These are phyloP conservation scores for Dactylorhiza incarnata DNA, from an alignment of 106 monocot genomes.

Conservation along the genomic window DNA sequence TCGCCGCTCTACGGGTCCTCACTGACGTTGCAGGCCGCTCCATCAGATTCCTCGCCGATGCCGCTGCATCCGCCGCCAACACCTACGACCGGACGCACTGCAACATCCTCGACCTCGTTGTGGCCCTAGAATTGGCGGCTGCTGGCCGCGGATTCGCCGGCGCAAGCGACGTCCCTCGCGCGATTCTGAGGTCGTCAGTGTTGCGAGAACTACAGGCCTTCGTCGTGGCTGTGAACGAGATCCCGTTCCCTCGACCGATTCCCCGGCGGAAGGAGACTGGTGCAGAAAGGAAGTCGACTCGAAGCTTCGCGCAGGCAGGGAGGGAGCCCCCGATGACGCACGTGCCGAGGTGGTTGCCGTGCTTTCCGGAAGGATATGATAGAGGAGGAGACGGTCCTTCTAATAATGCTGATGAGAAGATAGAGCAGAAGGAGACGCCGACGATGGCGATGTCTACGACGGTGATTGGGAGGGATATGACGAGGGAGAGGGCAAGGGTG, in stretches of 20 bases:
- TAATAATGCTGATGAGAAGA: neutral
- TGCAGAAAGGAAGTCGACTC: neutral
- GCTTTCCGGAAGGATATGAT: conserved; percentile 30
- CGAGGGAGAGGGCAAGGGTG: neutral
- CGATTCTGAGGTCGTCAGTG: conserved; percentile 24
- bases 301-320: conserved; percentile 22
- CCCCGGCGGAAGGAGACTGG: neutral
- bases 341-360: conserved; percentile 66
- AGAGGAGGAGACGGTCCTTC: neutral
- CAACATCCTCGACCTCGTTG: conserved; percentile 41
- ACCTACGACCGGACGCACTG: conserved; percentile 37
- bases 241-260: conserved; percentile 46
- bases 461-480: neutral
- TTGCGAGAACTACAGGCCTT: conserved; percentile 32
- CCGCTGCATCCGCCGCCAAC: conserved; percentile 34
- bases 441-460: too few species aligned
- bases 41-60: conserved; percentile 23
- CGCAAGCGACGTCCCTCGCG: conserved; percentile 18
- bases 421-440: neutral
- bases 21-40: conserved; percentile 32
- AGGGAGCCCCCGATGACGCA: conserved; percentile 29
- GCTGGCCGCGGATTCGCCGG: conserved; percentile 33
- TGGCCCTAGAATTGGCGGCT: conserved; percentile 34
- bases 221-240: conserved; percentile 28
- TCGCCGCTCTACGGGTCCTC: conserved; percentile 43